Conservation (phyloP, 2,329 filamentous ascomycete species). For the Mariannaea sp. region DNA sequence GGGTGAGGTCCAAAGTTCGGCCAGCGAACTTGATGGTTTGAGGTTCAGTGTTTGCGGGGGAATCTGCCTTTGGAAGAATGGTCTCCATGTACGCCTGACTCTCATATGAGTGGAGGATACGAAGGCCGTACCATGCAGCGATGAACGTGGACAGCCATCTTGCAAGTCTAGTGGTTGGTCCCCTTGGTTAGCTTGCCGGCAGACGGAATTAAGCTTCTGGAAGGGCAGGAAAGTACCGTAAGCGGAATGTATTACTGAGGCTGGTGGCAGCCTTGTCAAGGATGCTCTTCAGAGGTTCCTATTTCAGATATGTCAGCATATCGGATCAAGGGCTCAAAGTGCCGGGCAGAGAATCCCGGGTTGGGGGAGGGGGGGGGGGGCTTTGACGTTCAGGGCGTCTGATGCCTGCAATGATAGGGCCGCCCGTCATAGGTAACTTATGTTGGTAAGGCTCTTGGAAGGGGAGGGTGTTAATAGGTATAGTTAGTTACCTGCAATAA, state of each 20-base stretch:
- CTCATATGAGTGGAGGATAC: constrained; percentile 61
- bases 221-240: constrained; percentile 33
- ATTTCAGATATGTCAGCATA: constrained; percentile 22
- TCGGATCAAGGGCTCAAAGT: background rate
- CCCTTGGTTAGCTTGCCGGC: constrained; percentile 19
- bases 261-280: constrained; percentile 33
- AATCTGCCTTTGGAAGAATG: constrained; percentile 38
- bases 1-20: constrained; percentile 78
- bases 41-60: constrained; percentile 34
- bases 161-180: constrained; percentile 53
- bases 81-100: constrained; percentile 50
- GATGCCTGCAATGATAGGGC: constrained; percentile 14
- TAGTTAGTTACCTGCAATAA: constrained; percentile 59
- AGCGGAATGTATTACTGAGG: constrained; percentile 33
- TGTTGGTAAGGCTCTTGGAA: background rate
- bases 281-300: constrained; percentile 41
- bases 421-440: no score
- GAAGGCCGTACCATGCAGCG: constrained; percentile 61
- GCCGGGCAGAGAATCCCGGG: background rate
- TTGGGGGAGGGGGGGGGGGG: no score
- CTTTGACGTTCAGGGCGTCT: background rate
- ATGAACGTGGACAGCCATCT: constrained; percentile 64
- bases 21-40: constrained; percentile 57
- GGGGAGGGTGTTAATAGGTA: constrained; percentile 1
- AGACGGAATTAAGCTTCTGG: background rate